Evolutionary conservation across 805 yeast species (phyloP).

Genomic region (Yamadazyma phyllophila): DNA sequence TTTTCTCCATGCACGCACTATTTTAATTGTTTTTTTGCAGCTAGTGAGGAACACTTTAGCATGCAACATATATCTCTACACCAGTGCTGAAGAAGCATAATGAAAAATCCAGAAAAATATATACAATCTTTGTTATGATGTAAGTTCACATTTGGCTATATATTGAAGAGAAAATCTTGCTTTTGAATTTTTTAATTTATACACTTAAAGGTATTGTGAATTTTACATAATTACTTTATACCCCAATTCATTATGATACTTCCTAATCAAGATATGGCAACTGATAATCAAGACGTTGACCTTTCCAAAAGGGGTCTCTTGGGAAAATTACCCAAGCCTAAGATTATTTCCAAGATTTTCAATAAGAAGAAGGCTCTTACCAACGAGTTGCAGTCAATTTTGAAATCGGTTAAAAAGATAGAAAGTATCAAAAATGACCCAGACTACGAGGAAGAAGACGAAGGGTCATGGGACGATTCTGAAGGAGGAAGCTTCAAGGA

Average conservation of each 20-base stretch:
- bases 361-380: conserved; percentile 10
- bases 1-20: neutral
- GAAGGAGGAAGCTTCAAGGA: conserved; percentile 8
- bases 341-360: conserved; percentile 1
- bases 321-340: conserved; percentile 3
- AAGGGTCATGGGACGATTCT: neutral
- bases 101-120: neutral
- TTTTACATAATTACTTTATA: conserved; percentile 3
- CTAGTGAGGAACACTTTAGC: neutral
- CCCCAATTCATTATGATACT: neutral
- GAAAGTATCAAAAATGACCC: conserved; percentile 8
- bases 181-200: neutral
- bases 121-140: neutral
- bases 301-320: conserved; percentile 1
- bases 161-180: neutral
- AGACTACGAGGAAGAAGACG: conserved; percentile 1
- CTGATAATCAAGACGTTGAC: neutral
- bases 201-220: neutral
- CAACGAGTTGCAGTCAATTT: conserved; percentile 11
- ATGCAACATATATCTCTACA: too few species aligned
- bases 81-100: neutral
- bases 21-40: neutral
- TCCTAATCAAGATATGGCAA: neutral
- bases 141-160: neutral
- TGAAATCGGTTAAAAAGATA: conserved; percentile 12